Evolutionary conservation across 2,329 filamentous ascomycete genomes (phyloP).

Genomic region (Coleophoma crateriformis): DNA sequence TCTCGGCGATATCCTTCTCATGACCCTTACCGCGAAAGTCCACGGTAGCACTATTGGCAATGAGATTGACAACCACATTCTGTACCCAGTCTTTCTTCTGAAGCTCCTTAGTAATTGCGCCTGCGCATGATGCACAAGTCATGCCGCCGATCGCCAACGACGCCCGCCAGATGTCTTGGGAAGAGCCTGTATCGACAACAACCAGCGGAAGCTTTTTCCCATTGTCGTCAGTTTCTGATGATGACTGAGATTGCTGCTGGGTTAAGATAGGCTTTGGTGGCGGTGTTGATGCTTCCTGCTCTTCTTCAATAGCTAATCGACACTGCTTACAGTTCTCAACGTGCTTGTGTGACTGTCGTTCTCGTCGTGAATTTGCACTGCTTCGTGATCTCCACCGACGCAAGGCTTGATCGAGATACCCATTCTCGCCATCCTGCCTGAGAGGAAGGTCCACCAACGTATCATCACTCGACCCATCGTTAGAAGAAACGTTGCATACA

Average conservation of each 20-base stretch:
- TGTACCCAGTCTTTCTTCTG: conserved; percentile 40
- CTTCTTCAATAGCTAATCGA: conserved; percentile 31
- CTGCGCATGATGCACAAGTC: conserved; percentile 50
- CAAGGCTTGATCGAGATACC: conserved; percentile 21
- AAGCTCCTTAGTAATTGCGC: conserved; percentile 34
- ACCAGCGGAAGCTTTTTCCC: conserved; percentile 17
- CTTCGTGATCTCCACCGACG: conserved; percentile 10
- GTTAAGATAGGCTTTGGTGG: not conserved
- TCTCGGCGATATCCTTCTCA: conserved; percentile 35
- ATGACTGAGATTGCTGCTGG: not conserved
- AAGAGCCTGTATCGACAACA: conserved; percentile 29
- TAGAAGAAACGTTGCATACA: conserved; percentile 31
- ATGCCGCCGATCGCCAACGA: conserved; percentile 48
- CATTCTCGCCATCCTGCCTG: conserved; percentile 12
- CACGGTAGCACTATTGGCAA: conserved; percentile 45
- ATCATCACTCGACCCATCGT: conserved; percentile 1
- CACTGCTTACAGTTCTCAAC: conserved; percentile 46
- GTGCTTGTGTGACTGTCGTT: conserved; percentile 20
- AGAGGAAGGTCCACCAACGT: not conserved
- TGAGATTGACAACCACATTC: conserved; percentile 42
- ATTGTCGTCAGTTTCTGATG: conserved; percentile 1
- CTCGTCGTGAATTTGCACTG: conserved; percentile 5
- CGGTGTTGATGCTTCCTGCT: conserved; percentile 3
- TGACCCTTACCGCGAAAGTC: conserved; percentile 38
- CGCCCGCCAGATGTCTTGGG: conserved; percentile 37